Evolutionary conservation across 805 yeast species (phyloP), one percentile per base, ranked within the genome.

Genomic region (Candida berthetii): DNA sequence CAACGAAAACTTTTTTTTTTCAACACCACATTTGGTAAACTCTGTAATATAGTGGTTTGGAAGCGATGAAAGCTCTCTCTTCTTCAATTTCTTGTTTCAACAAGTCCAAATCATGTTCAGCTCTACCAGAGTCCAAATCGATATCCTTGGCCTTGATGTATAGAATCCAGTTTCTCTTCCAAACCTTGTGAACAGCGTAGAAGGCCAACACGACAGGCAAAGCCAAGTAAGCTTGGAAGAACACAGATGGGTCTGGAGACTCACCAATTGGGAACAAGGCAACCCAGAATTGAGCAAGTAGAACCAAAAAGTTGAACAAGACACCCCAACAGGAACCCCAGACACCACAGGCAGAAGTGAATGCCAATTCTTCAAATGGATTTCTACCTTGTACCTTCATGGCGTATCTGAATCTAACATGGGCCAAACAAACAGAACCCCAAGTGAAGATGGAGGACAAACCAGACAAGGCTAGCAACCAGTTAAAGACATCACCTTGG

Each of bases 251-350:
- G 27, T 50, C 43, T 31, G 66, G 53, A 24, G 41, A 41, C 1
- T 37, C 55, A 9, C 78, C 62, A 17, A 62, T 27, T 42, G 76
- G 74, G 15, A 34, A 41, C 22, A 36, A 64, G 5, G 91, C 90
- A 48, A 81, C 71, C 86, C 90, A 86, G 71, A 87, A 85, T 65
- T 84, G 90, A 31, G 89, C 86, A 44, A 76, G 66, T 45, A 88
- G 66, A 48, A 86, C 79, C 47, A 83, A 62, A 33, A 73, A 36
- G 60, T 80, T 80, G 50, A 88, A 62, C 29, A 64, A 45, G 18
- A 76, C 58, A 45, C 93, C 95, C 57, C 72, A 71, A 48, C 58
- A 61, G 1, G 95, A 81, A 41, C 95, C 95, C 47, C 57, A 62
- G 25, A 78, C 57, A 53, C 96, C 96, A 37, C 74, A 67, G 48